A percentile compares a stretch with the other conserved stretches of the same genome.
Conservation (phyloP, 78 protist genomes). For the Cyanophora paradoxa region DNA sequence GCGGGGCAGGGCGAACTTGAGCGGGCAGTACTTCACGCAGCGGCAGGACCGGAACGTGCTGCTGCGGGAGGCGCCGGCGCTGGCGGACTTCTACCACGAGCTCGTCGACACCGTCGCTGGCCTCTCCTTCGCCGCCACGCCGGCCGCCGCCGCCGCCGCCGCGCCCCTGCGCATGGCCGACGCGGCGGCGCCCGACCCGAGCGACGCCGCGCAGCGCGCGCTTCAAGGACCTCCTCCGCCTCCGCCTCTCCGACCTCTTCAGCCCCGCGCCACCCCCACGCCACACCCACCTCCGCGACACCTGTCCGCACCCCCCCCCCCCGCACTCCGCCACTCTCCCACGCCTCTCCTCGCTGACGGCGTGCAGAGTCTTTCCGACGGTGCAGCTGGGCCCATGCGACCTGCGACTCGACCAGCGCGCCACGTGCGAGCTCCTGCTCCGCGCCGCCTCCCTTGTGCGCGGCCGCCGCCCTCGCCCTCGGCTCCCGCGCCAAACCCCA, state of each 20-base stretch:
- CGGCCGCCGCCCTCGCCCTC: background rate
- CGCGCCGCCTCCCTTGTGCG: background rate
- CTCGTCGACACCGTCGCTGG: background rate
- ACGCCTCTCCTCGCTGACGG: too few species aligned
- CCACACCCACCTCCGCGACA: background rate
- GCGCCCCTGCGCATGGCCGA: background rate
- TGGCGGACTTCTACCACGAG: background rate
- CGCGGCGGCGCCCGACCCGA: background rate
- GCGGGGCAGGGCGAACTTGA: background rate
- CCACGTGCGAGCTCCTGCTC: background rate
- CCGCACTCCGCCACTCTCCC: background rate
- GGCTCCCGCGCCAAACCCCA: background rate
- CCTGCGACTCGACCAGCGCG: background rate
- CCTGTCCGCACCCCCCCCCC: background rate
- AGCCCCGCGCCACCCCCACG: background rate
- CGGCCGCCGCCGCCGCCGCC: background rate
- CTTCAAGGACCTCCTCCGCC: background rate
- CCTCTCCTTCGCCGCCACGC: background rate
- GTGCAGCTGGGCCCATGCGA: background rate
- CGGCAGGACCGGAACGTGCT: conserved; percentile 54
- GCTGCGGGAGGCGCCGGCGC: background rate
- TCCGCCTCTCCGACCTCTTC: background rate
- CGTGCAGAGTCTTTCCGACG: conserved; percentile 6
- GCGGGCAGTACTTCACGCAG: conserved; percentile 30
- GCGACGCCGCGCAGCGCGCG: background rate